These are phyloP conservation scores for Stephanodiscus minutulus DNA, from an alignment of 108 stramenopile species.

Conservation along the genomic window DNA sequence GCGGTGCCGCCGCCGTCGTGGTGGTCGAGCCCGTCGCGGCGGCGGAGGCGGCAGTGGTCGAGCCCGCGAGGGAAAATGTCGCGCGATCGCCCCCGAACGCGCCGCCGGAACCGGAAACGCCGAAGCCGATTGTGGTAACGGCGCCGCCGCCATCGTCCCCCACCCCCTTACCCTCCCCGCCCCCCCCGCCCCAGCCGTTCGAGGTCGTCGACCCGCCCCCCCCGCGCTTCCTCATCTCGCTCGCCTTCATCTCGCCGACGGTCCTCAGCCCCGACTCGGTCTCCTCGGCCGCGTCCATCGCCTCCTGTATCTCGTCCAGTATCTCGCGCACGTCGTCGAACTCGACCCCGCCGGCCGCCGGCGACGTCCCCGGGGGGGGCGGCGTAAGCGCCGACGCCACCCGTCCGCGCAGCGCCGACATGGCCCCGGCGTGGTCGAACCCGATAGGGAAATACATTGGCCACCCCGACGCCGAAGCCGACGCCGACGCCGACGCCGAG, in stretches of 20 bases:
- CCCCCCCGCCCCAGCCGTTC: no score
- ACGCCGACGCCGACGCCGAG: conserved; percentile 12
- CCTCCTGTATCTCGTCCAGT: conserved; percentile 87
- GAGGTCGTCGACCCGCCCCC: background rate
- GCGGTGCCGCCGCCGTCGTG: conserved; percentile 19
- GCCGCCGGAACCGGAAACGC: conserved; percentile 4
- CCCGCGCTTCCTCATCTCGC: conserved; percentile 48
- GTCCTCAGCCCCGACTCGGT: conserved; percentile 59
- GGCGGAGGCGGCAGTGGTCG: no score
- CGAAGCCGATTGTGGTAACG: conserved; percentile 51
- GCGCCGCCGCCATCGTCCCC: conserved; percentile 30
- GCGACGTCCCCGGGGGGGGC: background rate
- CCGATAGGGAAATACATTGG: conserved; percentile 1
- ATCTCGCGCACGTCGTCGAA: conserved; percentile 47
- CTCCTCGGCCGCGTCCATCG: conserved; percentile 68
- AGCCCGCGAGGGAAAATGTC: conserved; percentile 6
- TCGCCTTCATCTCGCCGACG: conserved; percentile 63
- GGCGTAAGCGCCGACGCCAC: conserved; percentile 19
- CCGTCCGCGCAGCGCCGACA: conserved; percentile 30
- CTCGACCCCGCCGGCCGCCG: background rate
- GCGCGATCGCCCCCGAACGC: conserved; percentile 4
- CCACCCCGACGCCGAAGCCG: background rate
- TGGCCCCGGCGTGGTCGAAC: conserved; percentile 13
- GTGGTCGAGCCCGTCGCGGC: no score
- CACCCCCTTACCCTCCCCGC: conserved; percentile 1